Evolutionary conservation across 1,139 yeast species (phyloP), one percentile per base, ranked within the genome.

Genomic region (Debaryomyces udenii): DNA sequence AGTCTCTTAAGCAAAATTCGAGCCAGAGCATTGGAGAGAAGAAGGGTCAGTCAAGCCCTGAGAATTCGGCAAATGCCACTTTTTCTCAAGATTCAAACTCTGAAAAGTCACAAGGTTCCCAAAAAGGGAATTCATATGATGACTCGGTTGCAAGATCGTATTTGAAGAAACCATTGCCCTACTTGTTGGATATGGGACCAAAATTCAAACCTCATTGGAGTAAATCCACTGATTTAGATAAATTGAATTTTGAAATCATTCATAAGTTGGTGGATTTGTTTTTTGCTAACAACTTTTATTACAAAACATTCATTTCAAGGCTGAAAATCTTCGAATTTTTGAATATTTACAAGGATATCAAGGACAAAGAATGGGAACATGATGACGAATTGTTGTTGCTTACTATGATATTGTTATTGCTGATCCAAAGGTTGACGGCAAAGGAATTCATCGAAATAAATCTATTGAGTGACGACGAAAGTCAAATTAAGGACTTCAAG

Each of bases 341-440:
- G 17, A 51, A 60, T 10, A 50, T 50, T 10, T 65, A 68, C 47
- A 57, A 59, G 10, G 28, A 49, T 2, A 58, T 68, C 24, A 58
- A 59, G 16, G 69, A 66, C 37, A 59, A 64, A 42, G 66, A 61
- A 31, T 75, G 81, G 81, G 76, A 72, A 41, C 62, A 71, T 45
- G 78, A 75, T 46, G 81, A 76, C 52, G 81, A 76, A 43, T 55
- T 77, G 47, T 59, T 77, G 29, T 57, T 76, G 33, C 56, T 76
- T 27, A 62, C 72, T 38, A 73, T 74, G 73, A 62, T 77, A 14
- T 52, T 77, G 23, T 59, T 74, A 9, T 55, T 74, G 9, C 57
- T 74, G 11, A 49, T 75, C 24, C 65, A 70, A 42, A 63, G 76
- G 37, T 48, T 74, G 23, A 64, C 69, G 3, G 73, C 75, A 31